Evolutionary conservation across 768 basidiomycete species (phyloP), one percentile per base, ranked within the genome.

Genomic region (Albatrellus ellisii): DNA sequence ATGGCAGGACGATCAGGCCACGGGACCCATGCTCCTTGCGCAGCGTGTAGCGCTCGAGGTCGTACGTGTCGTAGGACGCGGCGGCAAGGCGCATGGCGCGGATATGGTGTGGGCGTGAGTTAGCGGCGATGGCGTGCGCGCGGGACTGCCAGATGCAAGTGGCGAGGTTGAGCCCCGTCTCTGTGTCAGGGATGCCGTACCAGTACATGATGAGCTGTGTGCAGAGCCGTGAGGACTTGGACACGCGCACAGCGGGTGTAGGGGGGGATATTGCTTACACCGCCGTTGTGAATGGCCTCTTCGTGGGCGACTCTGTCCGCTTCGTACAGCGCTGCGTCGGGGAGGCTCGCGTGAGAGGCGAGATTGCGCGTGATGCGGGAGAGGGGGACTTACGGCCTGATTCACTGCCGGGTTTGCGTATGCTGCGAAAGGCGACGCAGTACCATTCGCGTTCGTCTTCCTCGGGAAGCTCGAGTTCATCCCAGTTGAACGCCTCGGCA

Each of bases 101-200:
- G 42, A 81, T 70, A 53, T 97, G 94, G 44, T 81, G 70, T 11
- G 87, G 88, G 5, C 79, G 72, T 0, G 76, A 73, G 50, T 77
- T 88, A 0, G 91, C 91, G 3, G 76, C 77, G 21, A 78, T 62
- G 4, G 92, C 94, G 46, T 90, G 82, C 50, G 72, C 71, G 5
- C 91, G 77, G 31, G 83, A 87, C 61, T 84, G 79, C 92, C 94
- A 98, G 31, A 98, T 81, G 63, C 92, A 97, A 14, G 91, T 95
- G 6, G 92, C 90, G 41, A 95, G 74, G 59, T 97, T 97, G 61
- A 84, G 66, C 1, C 89, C 79, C 0, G 84, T 83, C 27, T 66
- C 57, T 37, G 70, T 69, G 50, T 86, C 64, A 1, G 91, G 91
- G 24, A 80, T 69, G 8, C 91, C 91, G 52, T 90, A 92, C 92